Evolutionary conservation across 352 stramenopile genomes (phyloP).

Genomic region (Pythium volutum): DNA sequence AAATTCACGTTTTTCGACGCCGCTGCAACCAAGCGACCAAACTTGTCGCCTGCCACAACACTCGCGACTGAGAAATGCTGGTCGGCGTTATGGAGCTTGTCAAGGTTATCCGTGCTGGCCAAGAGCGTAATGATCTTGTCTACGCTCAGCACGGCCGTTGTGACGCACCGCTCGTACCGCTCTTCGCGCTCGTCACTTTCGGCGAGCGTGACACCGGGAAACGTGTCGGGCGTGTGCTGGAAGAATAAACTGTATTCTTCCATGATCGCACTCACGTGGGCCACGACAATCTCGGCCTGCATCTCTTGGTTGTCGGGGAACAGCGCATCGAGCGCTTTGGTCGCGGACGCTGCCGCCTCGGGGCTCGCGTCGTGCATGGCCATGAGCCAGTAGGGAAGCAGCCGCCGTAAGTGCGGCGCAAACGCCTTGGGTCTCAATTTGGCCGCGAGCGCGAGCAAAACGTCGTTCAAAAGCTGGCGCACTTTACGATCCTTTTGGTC

Average conservation of each 20-base stretch:
- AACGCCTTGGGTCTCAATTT: slow-evolving; percentile 78
- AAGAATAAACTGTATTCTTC: slow-evolving; percentile 69
- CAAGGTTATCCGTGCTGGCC: slow-evolving; percentile 31
- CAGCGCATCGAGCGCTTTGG: slow-evolving; percentile 49
- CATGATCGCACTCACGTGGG: slow-evolving; percentile 31
- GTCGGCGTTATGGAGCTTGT: slow-evolving; percentile 39
- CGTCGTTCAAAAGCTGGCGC: slow-evolving; percentile 70
- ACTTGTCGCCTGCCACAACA: slow-evolving; percentile 60
- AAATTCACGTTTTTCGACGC: slow-evolving; percentile 80
- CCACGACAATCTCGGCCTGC: slow-evolving; percentile 27
- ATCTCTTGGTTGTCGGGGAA: slow-evolving; percentile 37
- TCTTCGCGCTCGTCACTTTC: slow-evolving; percentile 68
- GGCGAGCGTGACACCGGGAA: slow-evolving; percentile 49
- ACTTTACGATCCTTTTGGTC: slow-evolving; percentile 85
- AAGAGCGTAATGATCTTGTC: slow-evolving; percentile 56
- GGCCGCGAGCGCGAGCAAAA: slow-evolving; percentile 46
- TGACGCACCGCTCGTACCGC: slow-evolving; percentile 70
- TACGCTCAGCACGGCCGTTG: slow-evolving; percentile 55
- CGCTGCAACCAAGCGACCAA: slow-evolving; percentile 46
- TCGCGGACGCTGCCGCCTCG: slow-evolving; percentile 50
- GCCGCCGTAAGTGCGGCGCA: slow-evolving; percentile 55
- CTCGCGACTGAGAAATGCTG: slow-evolving; percentile 37
- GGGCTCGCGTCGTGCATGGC: slow-evolving; percentile 74
- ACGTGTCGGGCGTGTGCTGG: slow-evolving; percentile 50
- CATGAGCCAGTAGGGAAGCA: slow-evolving; percentile 78